A percentile compares a stretch with the other conserved stretches of the same genome.
Evolutionary conservation across 495 filamentous ascomycete genomes (phyloP).

Genomic region (Achaetomiella virescens): DNA sequence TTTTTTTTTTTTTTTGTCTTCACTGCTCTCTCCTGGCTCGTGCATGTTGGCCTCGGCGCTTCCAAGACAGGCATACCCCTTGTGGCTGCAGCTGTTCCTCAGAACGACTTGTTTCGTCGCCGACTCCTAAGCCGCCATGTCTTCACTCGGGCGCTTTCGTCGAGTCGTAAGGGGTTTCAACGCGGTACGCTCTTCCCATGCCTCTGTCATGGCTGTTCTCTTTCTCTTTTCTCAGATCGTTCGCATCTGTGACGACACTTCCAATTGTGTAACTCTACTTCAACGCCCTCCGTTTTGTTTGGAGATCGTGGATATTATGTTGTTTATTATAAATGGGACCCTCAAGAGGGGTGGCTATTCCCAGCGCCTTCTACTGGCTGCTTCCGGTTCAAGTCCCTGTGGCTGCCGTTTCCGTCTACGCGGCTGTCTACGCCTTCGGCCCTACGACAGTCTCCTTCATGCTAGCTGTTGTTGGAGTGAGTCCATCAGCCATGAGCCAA

Average conservation of each 20-base stretch:
- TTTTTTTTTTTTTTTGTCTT: not conserved
- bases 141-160: not conserved
- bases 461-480: slow-evolving; percentile 22
- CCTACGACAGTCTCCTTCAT: slow-evolving; percentile 16
- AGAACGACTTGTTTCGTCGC: not conserved
- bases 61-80: slow-evolving; percentile 4
- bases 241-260: not conserved
- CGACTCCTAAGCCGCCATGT: not conserved
- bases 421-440: slow-evolving; percentile 19
- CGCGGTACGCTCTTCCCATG: not conserved
- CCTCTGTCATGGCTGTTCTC: not conserved
- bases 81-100: slow-evolving; percentile 3
- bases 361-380: slow-evolving; percentile 18
- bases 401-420: slow-evolving; percentile 20
- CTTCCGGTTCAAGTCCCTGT: slow-evolving; percentile 19
- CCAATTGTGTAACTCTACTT: no score
- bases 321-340: slow-evolving; percentile 2
- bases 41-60: not conserved
- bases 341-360: slow-evolving; percentile 1
- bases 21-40: not conserved
- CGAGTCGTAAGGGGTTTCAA: not conserved
- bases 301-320: not conserved
- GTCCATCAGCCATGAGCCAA: not conserved
- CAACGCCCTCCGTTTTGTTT: not conserved
- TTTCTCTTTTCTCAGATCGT: not conserved